A percentile compares a stretch with the other conserved stretches of the same genome.
phyloP scores from a whole-genome alignment of 2,329 filamentous ascomycete genomes.

The Purpureocillium lavendulum region DNA sequence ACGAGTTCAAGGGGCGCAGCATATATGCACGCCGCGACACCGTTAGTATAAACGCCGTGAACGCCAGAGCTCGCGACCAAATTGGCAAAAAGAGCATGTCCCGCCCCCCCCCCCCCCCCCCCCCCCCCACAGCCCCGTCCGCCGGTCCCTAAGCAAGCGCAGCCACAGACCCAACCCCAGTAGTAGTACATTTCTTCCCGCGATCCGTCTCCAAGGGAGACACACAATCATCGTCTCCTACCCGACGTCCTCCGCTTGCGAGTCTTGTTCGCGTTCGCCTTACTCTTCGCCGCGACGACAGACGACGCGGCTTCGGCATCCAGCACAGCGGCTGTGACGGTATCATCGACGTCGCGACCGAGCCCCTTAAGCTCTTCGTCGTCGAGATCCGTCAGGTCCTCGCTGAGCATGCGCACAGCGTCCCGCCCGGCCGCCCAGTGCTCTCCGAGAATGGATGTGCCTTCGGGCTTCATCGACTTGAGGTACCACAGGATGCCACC shows the following conservation, averaged over 20 bases:
- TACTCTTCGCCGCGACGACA: constrained; percentile 15
- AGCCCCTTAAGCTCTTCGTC: constrained; percentile 79
- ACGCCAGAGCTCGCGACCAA: no score
- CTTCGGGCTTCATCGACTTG: constrained; percentile 66
- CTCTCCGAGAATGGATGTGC: constrained; percentile 73
- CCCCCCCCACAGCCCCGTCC: no score
- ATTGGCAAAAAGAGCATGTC: no score
- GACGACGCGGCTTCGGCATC: constrained; percentile 14
- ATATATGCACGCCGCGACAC: no score
- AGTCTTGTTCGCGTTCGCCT: constrained; percentile 13
- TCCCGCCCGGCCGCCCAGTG: constrained; percentile 57
- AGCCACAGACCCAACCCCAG: no score
- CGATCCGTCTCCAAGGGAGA: no score
- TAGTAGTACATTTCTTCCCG: no score
- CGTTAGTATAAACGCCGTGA: no score
- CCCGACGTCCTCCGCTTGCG: constrained; percentile 26
- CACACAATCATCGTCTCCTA: constrained; percentile 19
- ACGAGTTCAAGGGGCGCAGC: no score
- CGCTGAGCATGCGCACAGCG: constrained; percentile 60
- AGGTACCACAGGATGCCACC: constrained; percentile 89
- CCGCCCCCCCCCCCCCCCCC: no score
- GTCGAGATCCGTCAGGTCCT: constrained; percentile 85
- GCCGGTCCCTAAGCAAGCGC: no score
- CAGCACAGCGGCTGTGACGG: constrained; percentile 16
- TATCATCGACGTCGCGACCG: constrained; percentile 42